phyloP scores from a whole-genome alignment of 2,329 filamentous ascomycete species.

The Dendrostoma leiphaemia region DNA sequence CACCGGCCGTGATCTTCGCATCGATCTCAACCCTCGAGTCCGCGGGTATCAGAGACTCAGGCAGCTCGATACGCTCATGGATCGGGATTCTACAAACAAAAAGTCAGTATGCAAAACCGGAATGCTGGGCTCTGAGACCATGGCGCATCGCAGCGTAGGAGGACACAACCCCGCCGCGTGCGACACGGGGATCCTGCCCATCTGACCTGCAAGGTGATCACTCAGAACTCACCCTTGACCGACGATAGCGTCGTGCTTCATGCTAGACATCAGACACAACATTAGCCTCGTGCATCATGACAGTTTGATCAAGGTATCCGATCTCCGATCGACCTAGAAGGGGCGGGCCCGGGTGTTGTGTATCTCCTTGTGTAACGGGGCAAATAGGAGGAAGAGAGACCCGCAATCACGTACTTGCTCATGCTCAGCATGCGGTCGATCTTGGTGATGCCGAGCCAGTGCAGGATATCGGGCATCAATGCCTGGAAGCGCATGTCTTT shows the following conservation, averaged over 20 bases:
- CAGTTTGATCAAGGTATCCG: neutral
- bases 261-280: conserved; percentile 46
- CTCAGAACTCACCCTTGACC: conserved; percentile 62
- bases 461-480: conserved; percentile 94
- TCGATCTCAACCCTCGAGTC: conserved; percentile 98
- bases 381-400: neutral
- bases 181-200: neutral
- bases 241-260: conserved; percentile 90
- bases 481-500: conserved; percentile 98
- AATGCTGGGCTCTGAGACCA: neutral
- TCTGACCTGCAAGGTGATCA: neutral
- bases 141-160: conserved; percentile 20
- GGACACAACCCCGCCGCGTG: neutral
- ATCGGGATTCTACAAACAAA: conserved; percentile 67
- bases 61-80: conserved; percentile 84
- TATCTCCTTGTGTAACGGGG: neutral
- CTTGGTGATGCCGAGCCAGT: conserved; percentile 98
- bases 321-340: conserved; percentile 5
- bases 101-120: conserved; percentile 19
- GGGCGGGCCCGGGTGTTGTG: neutral
- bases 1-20: conserved; percentile 94
- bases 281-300: neutral
- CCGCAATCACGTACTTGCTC: conserved; percentile 70
- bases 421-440: conserved; percentile 98
- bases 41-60: conserved; percentile 88